A percentile compares a stretch with the other conserved stretches of the same genome.
phyloP scores from a whole-genome alignment of 139 green algal species.

The Penium margaritaceum region DNA sequence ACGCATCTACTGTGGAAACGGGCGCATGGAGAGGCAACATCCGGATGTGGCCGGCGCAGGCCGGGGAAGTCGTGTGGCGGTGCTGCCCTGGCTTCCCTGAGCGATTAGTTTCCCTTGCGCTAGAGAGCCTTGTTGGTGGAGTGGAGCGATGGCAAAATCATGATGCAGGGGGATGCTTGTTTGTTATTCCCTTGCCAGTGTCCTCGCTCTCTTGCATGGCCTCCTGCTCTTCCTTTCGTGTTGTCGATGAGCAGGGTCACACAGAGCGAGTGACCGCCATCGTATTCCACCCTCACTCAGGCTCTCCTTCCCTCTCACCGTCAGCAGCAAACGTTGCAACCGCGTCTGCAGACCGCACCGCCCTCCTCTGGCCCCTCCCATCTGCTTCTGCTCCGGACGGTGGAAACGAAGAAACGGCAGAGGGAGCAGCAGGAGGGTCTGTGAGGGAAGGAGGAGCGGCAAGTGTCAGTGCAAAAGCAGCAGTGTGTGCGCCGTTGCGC shows the following conservation, averaged over 20 bases:
- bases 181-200: too few relatives aligned
- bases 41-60: too few relatives aligned
- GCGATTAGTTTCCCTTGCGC: not conserved
- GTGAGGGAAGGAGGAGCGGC: too few relatives aligned
- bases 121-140: not conserved
- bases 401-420: too few relatives aligned
- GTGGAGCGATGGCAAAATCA: not conserved
- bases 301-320: not conserved
- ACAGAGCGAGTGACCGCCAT: slow-evolving; percentile 74
- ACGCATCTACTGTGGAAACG: too few relatives aligned
- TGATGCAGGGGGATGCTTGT: too few relatives aligned
- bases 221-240: slow-evolving; percentile 17
- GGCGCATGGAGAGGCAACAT: too few relatives aligned
- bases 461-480: too few relatives aligned
- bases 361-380: slow-evolving; percentile 28
- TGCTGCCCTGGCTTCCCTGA: not conserved
- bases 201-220: not conserved
- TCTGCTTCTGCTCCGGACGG: too few relatives aligned
- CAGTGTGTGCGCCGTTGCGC: too few relatives aligned
- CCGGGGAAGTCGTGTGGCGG: not conserved
- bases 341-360: slow-evolving; percentile 63
- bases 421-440: slow-evolving; percentile 54
- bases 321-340: slow-evolving; percentile 42
- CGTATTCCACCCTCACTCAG: slow-evolving; percentile 71
- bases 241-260: slow-evolving; percentile 48